phyloP scores from a whole-genome alignment of 1,284 basidiomycete genomes.

The Fistulina hepatica region DNA sequence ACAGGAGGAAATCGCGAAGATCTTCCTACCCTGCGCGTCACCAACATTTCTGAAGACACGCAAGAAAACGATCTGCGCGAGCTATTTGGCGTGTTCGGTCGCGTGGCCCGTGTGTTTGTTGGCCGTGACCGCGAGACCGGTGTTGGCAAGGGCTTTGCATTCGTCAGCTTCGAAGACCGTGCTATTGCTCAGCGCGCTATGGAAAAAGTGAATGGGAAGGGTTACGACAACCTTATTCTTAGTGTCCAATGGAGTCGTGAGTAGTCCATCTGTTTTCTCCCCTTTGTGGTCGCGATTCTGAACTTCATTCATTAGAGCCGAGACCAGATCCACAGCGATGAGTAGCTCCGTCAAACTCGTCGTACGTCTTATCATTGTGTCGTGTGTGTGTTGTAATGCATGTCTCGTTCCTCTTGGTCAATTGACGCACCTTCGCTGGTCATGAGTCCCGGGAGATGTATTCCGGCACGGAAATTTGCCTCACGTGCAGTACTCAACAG shows the following conservation, averaged over 20 bases:
- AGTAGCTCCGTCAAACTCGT: no score
- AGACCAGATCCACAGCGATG: no score
- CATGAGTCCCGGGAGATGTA: no score
- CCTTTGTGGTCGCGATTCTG: conserved; percentile 2
- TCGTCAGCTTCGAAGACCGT: conserved; percentile 87
- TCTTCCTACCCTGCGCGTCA: conserved; percentile 92
- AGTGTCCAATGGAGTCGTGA: conserved; percentile 83
- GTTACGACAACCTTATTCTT: conserved; percentile 83
- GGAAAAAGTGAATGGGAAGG: conserved; percentile 87
- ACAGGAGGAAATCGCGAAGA: conserved; percentile 65
- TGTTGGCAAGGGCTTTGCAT: conserved; percentile 91
- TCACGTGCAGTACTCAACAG: no score
- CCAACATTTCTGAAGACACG: conserved; percentile 93
- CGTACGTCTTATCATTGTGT: no score
- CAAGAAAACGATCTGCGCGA: conserved; percentile 92
- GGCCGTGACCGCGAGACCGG: conserved; percentile 94
- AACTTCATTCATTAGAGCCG: conserved; percentile 23
- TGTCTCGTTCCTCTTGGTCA: no score
- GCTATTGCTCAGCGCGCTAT: conserved; percentile 79
- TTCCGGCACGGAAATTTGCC: no score
- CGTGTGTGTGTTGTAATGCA: no score
- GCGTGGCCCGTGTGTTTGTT: conserved; percentile 85
- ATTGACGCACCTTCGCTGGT: no score
- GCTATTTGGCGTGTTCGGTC: conserved; percentile 78
- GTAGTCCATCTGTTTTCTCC: conserved; percentile 26